A percentile compares a stretch with the other conserved stretches of the same genome.
Evolutionary conservation across 805 yeast species (phyloP).

Genomic region (Zygosaccharomyces lentus): DNA sequence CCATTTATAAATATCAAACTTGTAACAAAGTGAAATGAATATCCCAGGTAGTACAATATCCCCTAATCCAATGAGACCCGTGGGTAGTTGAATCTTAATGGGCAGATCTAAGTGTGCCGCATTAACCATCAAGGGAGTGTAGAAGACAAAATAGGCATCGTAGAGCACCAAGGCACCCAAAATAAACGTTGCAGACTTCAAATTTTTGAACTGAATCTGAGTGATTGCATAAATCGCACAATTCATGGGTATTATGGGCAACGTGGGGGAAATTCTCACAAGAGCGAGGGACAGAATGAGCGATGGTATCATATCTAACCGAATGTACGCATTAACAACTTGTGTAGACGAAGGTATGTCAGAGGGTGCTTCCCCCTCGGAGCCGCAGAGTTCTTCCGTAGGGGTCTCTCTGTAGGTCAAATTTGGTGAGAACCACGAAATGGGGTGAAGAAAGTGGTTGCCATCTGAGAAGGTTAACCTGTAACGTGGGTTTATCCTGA

Average conservation of each 20-base stretch:
- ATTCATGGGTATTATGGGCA: constrained; percentile 42
- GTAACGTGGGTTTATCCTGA: constrained; percentile 36
- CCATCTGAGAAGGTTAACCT: constrained; percentile 39
- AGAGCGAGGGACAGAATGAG: constrained; percentile 19
- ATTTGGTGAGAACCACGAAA: constrained; percentile 38
- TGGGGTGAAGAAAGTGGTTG: constrained; percentile 37
- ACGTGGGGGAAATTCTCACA: constrained; percentile 42
- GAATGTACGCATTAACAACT: constrained; percentile 34
- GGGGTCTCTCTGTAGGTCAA: constrained; percentile 23
- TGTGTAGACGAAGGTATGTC: constrained; percentile 31
- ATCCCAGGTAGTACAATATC: constrained; percentile 61
- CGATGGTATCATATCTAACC: constrained; percentile 32
- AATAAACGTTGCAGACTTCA: constrained; percentile 44
- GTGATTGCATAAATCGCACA: constrained; percentile 44
- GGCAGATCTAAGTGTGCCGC: constrained; percentile 56
- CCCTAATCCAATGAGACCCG: constrained; percentile 53
- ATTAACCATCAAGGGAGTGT: constrained; percentile 54
- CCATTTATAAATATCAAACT: constrained; percentile 48
- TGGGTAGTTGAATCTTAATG: constrained; percentile 26
- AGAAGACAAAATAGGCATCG: constrained; percentile 66
- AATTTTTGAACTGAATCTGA: constrained; percentile 39
- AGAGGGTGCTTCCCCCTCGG: constrained; percentile 30
- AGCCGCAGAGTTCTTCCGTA: constrained; percentile 12
- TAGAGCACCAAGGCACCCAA: constrained; percentile 51
- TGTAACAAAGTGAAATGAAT: constrained; percentile 48